Percentiles rank a stretch among this genome's conserved stretches.
phyloP scores from a whole-genome alignment of 2,329 filamentous ascomycete genomes.

The Pseudovirgaria hyperparasitica region DNA sequence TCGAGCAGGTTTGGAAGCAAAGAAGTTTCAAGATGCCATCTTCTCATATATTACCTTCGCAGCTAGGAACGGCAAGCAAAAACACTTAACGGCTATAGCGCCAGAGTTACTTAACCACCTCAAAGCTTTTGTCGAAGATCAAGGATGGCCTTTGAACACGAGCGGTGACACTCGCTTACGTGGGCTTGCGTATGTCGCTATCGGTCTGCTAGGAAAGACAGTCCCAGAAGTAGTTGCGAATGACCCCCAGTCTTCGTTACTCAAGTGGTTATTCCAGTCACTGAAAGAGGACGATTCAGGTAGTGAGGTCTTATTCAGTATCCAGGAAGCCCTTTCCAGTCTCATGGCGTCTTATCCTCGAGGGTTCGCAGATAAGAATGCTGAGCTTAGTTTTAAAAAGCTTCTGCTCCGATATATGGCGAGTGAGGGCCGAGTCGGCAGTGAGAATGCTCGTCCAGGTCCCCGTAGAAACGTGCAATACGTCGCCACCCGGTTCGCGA shows the following conservation, averaged over 20 bases:
- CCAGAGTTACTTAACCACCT: constrained; percentile 55
- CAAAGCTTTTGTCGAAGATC: constrained; percentile 59
- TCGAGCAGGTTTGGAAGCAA: constrained; percentile 55
- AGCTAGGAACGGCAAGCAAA: constrained; percentile 54
- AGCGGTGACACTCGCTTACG: constrained; percentile 53
- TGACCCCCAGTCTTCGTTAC: constrained; percentile 40
- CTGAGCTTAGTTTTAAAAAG: constrained; percentile 27
- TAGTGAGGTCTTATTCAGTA: constrained; percentile 66
- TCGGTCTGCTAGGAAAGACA: constrained; percentile 64
- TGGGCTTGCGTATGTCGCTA: constrained; percentile 77
- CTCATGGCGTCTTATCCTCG: constrained; percentile 49
- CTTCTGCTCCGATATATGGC: constrained; percentile 21
- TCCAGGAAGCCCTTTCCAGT: constrained; percentile 77
- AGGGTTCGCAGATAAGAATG: constrained; percentile 26
- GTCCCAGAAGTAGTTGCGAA: constrained; percentile 45
- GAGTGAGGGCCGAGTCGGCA: too few species aligned
- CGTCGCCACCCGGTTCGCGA: constrained; percentile 77
- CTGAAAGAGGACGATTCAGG: constrained; percentile 66
- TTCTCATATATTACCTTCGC: constrained; percentile 84
- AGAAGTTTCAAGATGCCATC: constrained; percentile 68
- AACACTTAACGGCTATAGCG: constrained; percentile 53
- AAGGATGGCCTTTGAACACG: constrained; percentile 63
- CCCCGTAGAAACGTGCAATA: constrained; percentile 56
- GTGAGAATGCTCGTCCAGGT: too few species aligned
- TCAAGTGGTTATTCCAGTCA: constrained; percentile 72